These are phyloP conservation scores for Cotoneaster glaucophyllus DNA, from an alignment of 306 rosid species.

Conservation along the genomic window DNA sequence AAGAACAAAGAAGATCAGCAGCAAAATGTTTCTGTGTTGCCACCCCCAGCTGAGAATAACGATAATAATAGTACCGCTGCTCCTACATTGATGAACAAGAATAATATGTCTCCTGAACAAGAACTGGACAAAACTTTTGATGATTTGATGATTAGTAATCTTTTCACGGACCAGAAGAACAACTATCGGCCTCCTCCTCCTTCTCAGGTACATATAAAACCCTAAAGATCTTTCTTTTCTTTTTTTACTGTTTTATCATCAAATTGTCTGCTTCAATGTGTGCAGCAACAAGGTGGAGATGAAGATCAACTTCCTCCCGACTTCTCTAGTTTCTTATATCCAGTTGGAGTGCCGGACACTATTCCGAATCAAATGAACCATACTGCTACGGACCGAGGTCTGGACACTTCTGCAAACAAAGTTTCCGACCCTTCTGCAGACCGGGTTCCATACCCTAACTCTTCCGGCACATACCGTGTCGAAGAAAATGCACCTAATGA, in stretches of 20 bases:
- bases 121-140: neutral
- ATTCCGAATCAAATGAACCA: neutral
- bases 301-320: neutral
- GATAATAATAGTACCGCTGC: neutral
- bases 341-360: neutral
- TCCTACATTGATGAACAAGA: neutral
- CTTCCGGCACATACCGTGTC: neutral
- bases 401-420: neutral
- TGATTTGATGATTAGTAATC: slow-evolving; percentile 2
- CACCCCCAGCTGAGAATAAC: neutral
- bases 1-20: neutral
- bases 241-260: neutral
- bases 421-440: neutral
- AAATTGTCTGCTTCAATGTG: neutral
- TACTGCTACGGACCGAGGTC: neutral
- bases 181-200: neutral
- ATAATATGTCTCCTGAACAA: neutral
- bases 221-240: neutral
- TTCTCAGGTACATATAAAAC: neutral
- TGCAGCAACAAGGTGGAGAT: slow-evolving; percentile 9
- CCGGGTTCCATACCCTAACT: neutral
- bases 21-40: neutral
- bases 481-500: slow-evolving; percentile 1
- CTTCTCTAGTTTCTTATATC: neutral
- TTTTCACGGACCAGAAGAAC: neutral